Evolutionary conservation across 129 eudicot species (phyloP), one percentile per base, ranked within the genome.

Genomic region (Flaveria trinervia): DNA sequence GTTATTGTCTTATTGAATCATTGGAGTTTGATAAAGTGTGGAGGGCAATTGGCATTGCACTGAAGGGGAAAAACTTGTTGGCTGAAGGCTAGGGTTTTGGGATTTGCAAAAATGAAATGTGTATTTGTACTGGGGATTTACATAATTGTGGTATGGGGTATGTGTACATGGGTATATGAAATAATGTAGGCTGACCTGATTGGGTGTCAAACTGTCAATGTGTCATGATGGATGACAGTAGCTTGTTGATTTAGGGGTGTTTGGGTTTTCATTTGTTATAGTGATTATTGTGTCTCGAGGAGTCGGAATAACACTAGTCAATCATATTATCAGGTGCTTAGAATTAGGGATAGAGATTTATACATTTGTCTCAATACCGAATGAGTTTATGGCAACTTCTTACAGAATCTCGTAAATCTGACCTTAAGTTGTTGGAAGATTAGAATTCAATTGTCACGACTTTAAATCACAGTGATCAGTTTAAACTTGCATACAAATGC

Each of bases 11-110:
- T 30, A 30, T 70, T n/a, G n/a, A 12, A 43, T 4, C 23, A 11
- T 10, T 77, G 74, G 66, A 15, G 48, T 43, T 18, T 43, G 33
- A 30, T 43, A 4, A 25, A 0, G 79, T 41, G 17, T 22, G 71
- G 60, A 16, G 74, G 68, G 5, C 22, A 43, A 54, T 68, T 55
- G 67, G 60, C 70, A 77, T 77, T 77, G 61, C 49, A 23, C 8
- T n/a, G 41, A 77, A 5, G 10, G 2, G 18, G 2, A 44, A 49
- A 67, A 43, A 77, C 23, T 18, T 23, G 61, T 54, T 55, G 55
- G 60, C 25, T 30, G 61, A 56, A 69, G 28, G 68, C 76, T 69
- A 77, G 76, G 81, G 81, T 77, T 77, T 77, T 56, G 68, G 70
- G 26, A 45, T 69, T 69, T 16, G 62, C 48, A 55, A 69, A 69